Evolutionary conservation across 345 rosid species (phyloP).

Genomic region (Citrus inodora): DNA sequence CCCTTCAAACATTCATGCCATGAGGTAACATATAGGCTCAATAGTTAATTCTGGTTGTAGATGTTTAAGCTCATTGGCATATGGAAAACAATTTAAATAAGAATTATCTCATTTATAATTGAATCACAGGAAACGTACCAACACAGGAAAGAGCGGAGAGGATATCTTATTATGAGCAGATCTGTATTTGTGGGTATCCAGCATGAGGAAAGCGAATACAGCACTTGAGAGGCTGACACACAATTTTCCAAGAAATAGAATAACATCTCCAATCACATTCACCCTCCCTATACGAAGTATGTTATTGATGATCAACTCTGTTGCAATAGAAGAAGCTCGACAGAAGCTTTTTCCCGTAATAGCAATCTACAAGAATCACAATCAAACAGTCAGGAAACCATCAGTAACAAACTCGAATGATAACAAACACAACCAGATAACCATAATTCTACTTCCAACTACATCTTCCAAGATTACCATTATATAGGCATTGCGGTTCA

Average conservation of each 20-base stretch:
- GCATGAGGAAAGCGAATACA: constrained; percentile 84
- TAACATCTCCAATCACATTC: constrained; percentile 92
- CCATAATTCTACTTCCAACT: neutral
- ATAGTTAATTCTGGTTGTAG: neutral
- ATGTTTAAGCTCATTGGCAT: neutral
- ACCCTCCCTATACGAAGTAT: constrained; percentile 83
- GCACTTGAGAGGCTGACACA: constrained; percentile 93
- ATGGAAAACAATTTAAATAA: neutral
- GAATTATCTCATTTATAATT: neutral
- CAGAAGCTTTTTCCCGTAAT: constrained; percentile 95
- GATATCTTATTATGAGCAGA: constrained; percentile 79
- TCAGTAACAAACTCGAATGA: neutral
- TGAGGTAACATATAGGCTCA: neutral
- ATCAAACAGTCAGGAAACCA: constrained; percentile 4
- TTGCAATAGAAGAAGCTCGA: constrained; percentile 73
- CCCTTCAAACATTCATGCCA: neutral
- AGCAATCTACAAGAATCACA: constrained; percentile 60
- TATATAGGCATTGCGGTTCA: constrained; percentile 93
- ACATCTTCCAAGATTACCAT: constrained; percentile 51
- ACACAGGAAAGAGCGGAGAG: constrained; percentile 87
- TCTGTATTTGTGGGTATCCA: constrained; percentile 80
- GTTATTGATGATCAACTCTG: constrained; percentile 84
- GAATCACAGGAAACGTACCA: constrained; percentile 45
- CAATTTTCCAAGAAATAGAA: constrained; percentile 84
- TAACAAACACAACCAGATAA: neutral